A percentile compares a stretch with the other conserved stretches of the same genome.
Conservation (phyloP, 2,329 filamentous ascomycete genomes). For the Cladophialophora immunda region DNA sequence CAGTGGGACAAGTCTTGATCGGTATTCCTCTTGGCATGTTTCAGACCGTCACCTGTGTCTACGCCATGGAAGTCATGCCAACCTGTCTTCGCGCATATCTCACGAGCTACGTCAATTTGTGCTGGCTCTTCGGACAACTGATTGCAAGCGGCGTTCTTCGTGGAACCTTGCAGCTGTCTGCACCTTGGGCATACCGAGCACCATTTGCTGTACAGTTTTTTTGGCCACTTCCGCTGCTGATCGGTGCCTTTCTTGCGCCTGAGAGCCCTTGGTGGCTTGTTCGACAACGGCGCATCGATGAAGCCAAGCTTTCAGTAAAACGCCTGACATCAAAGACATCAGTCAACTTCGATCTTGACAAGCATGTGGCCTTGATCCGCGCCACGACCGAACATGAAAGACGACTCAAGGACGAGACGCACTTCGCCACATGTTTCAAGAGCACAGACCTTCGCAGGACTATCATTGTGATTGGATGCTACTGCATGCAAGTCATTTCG, state of each 20-base stretch:
- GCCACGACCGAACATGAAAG: conserved; percentile 49
- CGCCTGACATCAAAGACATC: conserved; percentile 42
- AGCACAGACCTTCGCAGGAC: conserved; percentile 49
- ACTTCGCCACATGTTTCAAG: conserved; percentile 45
- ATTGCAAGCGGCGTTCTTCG: conserved; percentile 45
- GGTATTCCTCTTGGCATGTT: conserved; percentile 56
- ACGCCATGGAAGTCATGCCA: conserved; percentile 45
- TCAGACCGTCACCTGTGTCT: conserved; percentile 49
- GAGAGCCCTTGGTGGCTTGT: conserved; percentile 52
- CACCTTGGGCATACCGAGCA: conserved; percentile 51
- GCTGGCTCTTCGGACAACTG: conserved; percentile 51
- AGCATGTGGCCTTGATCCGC: conserved; percentile 49
- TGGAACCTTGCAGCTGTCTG: conserved; percentile 43
- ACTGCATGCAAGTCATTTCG: conserved; percentile 46
- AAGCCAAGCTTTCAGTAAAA: conserved; percentile 45
- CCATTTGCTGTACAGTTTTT: conserved; percentile 57
- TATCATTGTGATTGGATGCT: conserved; percentile 50
- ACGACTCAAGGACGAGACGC: conserved; percentile 36
- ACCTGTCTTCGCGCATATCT: conserved; percentile 42
- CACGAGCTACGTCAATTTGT: conserved; percentile 51
- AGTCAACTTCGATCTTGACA: conserved; percentile 42
- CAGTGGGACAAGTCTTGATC: conserved; percentile 47
- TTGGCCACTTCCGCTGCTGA: conserved; percentile 57
- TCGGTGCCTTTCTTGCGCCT: conserved; percentile 53
- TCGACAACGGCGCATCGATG: conserved; percentile 46